Base-by-base conservation (phyloP, 805 yeast species). In the Barnettozyma californica region DNA sequence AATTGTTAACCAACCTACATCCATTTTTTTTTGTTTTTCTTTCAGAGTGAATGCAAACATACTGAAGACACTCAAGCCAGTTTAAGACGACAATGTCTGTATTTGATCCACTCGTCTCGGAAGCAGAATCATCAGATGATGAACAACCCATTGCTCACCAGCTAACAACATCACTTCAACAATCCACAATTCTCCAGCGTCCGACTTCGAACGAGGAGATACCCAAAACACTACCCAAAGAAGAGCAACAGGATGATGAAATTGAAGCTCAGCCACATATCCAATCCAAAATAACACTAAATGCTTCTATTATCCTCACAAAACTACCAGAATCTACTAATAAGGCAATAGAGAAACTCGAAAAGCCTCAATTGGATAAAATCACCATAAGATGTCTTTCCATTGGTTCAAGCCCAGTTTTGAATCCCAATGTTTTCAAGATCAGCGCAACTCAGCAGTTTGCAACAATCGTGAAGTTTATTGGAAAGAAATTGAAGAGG, bases 381-480 rank as follows among this genome's bases (percentile, higher is more conserved):
- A 54, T 80, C 14, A 71, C 77, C 1, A 65, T 81, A 9, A 62
- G 87, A 33, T 78, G 83, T 56, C 78, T 75, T 51, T 75, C 87
- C 2, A 77, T 83, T 31, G 87, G 87, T 0, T 74, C 84, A 0
- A 70, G 80, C 0, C 75, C 76, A 1, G 66, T 68, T 4, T 65
- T 83, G 4, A 65, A 59, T 1, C 86, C 86, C 0, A 65, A 69
- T 2, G 68, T 76, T 1, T 80, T 76, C 58, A 74, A 71, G 49
- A 77, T 78, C 2, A 71, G 79, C 13, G 60, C 70, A 20, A 65
- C 67, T 27, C 81, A 76, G 49, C 72, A 71, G 5, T 71, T 77
- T 43, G 66, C 74, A 3, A 75, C 80, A 1, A 60, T 79, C 34
- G 62, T 66, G 26, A 70, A 63, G 50, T 81, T 77, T 54, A 57